phyloP scores from a whole-genome alignment of 2,329 filamentous ascomycete species.

The Lecanosticta acicola region DNA sequence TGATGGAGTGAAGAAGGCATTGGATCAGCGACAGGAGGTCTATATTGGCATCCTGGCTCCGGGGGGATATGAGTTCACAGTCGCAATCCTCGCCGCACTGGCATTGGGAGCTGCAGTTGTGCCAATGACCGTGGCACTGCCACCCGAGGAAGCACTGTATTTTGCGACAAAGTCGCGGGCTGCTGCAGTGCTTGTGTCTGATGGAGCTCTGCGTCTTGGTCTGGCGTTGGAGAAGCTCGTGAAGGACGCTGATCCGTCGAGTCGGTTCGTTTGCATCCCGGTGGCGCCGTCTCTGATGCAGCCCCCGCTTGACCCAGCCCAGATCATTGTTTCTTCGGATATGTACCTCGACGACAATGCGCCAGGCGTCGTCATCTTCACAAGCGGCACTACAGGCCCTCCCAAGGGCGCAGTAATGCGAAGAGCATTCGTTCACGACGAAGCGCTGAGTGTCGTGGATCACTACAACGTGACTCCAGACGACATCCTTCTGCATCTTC shows the following conservation, averaged over 20 bases:
- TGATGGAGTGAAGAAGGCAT: slow-evolving; percentile 23
- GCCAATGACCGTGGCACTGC: slow-evolving; percentile 40
- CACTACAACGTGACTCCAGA: slow-evolving; percentile 34
- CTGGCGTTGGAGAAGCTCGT: slow-evolving; percentile 28
- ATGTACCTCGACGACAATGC: slow-evolving; percentile 37
- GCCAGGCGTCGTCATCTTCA: slow-evolving; percentile 43
- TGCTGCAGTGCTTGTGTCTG: slow-evolving; percentile 37
- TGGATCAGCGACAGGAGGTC: slow-evolving; percentile 35
- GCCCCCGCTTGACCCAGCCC: slow-evolving; percentile 25
- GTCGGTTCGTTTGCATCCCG: slow-evolving; percentile 34
- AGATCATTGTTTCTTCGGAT: slow-evolving; percentile 40
- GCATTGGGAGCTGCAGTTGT: slow-evolving; percentile 45
- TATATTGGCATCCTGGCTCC: slow-evolving; percentile 44
- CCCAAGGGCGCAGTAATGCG: slow-evolving; percentile 45
- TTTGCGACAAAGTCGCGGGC: slow-evolving; percentile 39
- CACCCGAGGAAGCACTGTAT: slow-evolving; percentile 42
- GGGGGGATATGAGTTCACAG: slow-evolving; percentile 45
- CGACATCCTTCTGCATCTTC: slow-evolving; percentile 46
- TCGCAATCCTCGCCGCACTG: slow-evolving; percentile 45
- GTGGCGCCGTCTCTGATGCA: slow-evolving; percentile 34
- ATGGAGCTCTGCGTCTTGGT: slow-evolving; percentile 29
- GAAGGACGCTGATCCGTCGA: slow-evolving; percentile 21
- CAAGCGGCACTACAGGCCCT: slow-evolving; percentile 43
- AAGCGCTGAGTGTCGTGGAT: slow-evolving; percentile 37
- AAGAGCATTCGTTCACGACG: slow-evolving; percentile 37